Conservation (phyloP, 2,329 filamentous ascomycete species). For the Colletotrichum lini region DNA sequence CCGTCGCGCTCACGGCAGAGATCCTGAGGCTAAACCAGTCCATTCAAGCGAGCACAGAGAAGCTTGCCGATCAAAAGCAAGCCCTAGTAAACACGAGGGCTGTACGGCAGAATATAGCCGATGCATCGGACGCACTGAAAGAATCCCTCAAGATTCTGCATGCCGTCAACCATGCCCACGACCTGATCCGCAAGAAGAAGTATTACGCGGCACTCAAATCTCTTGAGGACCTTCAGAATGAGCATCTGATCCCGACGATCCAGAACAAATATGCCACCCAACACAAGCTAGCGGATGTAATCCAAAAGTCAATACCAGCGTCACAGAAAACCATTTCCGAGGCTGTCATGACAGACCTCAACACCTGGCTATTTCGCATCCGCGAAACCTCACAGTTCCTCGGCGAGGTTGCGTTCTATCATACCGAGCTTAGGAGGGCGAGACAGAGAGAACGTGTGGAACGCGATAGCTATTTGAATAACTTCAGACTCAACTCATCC, state of each 20-base stretch:
- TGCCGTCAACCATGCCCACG: slow-evolving; percentile 94
- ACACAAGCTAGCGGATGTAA: slow-evolving; percentile 94
- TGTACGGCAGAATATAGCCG: slow-evolving; percentile 95
- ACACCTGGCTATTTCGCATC: slow-evolving; percentile 96
- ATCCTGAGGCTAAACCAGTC: slow-evolving; percentile 94
- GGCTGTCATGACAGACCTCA: slow-evolving; percentile 96
- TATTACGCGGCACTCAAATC: slow-evolving; percentile 96
- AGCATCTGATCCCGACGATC: slow-evolving; percentile 82
- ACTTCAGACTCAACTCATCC: slow-evolving; percentile 94
- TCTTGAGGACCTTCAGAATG: slow-evolving; percentile 94
- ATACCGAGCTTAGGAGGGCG: slow-evolving; percentile 88
- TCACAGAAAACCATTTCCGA: slow-evolving; percentile 95
- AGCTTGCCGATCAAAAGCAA: slow-evolving; percentile 94
- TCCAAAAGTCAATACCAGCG: slow-evolving; percentile 93
- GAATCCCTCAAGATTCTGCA: slow-evolving; percentile 94
- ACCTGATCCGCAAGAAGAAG: slow-evolving; percentile 90
- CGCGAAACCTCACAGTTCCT: slow-evolving; percentile 96
- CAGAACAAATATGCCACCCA: slow-evolving; percentile 91
- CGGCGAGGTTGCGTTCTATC: slow-evolving; percentile 96
- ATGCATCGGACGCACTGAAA: slow-evolving; percentile 88
- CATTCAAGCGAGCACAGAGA: slow-evolving; percentile 95
- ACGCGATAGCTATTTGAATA: slow-evolving; percentile 79
- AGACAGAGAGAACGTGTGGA: slow-evolving; percentile 88
- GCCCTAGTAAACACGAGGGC: slow-evolving; percentile 92
- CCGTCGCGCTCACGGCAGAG: slow-evolving; percentile 88